These are phyloP conservation scores for Cladobotryum protrusum DNA, from an alignment of 2,329 filamentous ascomycete genomes.

Conservation along the genomic window DNA sequence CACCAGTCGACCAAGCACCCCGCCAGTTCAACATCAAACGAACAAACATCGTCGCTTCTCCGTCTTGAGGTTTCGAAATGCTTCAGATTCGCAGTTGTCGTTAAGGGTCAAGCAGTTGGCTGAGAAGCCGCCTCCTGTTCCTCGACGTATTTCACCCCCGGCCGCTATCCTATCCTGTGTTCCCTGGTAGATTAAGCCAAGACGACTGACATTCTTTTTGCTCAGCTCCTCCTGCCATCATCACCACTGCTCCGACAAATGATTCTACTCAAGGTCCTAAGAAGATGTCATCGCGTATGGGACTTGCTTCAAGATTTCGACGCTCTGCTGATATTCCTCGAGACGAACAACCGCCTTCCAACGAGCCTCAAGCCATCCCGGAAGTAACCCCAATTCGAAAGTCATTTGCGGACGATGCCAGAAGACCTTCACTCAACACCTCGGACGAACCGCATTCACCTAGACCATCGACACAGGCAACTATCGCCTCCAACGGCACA, in stretches of 20 bases:
- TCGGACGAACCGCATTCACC: constrained; percentile 51
- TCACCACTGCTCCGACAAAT: constrained; percentile 83
- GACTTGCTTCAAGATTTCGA: constrained; percentile 46
- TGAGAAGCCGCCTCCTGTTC: constrained; percentile 51
- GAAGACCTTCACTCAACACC: constrained; percentile 25
- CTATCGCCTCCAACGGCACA: constrained; percentile 22
- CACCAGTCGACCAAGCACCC: constrained; percentile 24
- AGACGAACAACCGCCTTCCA: constrained; percentile 17
- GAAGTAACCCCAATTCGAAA: constrained; percentile 19
- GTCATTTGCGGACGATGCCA: constrained; percentile 40
- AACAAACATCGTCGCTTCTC: constrained; percentile 57
- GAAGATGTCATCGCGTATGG: constrained; percentile 52
- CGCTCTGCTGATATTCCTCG: constrained; percentile 44
- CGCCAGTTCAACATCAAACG: constrained; percentile 47
- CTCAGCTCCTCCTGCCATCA: constrained; percentile 65
- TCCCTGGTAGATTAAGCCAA: constrained; percentile 12
- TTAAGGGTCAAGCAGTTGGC: constrained; percentile 64
- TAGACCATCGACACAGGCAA: constrained; percentile 24
- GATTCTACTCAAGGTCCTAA: constrained; percentile 44
- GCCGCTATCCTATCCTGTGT: neutral
- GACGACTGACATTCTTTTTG: constrained; percentile 20
- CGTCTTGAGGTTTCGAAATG: constrained; percentile 80
- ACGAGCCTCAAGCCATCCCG: neutral
- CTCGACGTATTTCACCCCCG: constrained; percentile 38
- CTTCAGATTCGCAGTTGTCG: constrained; percentile 85